Evolutionary conservation across 176 grass and related monocot species (phyloP).

Genomic region (Rhipidocladum racemiflorum): DNA sequence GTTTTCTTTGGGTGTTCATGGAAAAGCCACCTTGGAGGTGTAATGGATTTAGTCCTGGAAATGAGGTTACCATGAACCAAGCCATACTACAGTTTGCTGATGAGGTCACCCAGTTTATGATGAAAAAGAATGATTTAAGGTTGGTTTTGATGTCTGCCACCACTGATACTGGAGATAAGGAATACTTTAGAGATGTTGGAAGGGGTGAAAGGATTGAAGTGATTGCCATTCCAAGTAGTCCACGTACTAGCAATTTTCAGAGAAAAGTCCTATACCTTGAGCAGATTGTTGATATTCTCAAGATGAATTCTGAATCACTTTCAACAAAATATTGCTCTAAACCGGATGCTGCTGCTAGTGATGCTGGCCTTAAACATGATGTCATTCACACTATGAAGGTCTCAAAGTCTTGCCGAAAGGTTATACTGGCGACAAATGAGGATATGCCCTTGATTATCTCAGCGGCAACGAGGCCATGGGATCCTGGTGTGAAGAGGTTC

Average conservation of each 20-base stretch:
- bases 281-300: conserved; percentile 67
- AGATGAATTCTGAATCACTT: conserved; percentile 51
- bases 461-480: no score
- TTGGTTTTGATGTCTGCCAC: conserved; percentile 97
- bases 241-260: conserved; percentile 58
- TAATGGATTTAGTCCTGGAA: no score
- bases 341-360: conserved; percentile 36
- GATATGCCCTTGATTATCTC: no score
- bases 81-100: no score
- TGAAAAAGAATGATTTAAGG: conserved; percentile 91
- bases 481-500: no score
- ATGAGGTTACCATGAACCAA: no score
- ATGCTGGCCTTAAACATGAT: conserved; percentile 57
- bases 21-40: no score
- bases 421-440: no score
- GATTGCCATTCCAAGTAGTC: conserved; percentile 79
- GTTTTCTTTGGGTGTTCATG: no score
- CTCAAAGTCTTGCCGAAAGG: conserved; percentile 70
- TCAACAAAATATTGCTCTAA: conserved; percentile 47
- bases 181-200: conserved; percentile 75
- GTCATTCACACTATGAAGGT: conserved; percentile 76
- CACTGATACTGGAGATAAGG: conserved; percentile 91
- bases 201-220: conserved; percentile 93
- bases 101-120: conserved; percentile 81
- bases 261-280: conserved; percentile 89